Base-by-base conservation (phyloP, 176 grass and related monocot genomes). In the Rhynchospora pubera region DNA sequence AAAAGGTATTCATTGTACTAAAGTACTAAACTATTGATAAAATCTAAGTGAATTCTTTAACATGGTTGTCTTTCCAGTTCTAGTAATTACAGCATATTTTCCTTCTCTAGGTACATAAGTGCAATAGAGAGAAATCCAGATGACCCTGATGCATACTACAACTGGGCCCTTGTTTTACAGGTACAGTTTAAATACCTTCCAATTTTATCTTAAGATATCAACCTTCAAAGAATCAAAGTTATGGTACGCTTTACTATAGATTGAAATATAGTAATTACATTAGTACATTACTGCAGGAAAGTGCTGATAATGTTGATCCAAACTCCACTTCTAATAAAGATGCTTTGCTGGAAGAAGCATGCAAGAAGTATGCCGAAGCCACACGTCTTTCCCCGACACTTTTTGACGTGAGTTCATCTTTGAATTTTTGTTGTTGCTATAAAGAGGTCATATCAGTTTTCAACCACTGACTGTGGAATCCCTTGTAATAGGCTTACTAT, bases 141-240 rank as follows among this genome's bases (percentile, higher is more conserved):
- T 57, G 97, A 99, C 30, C 97, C 93, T 63, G 93, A 99, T 85
- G 97, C 97, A 66, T 94, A 96, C 82, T 99, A 99, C 83, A 99
- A 99, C 51, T 99, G 97, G 97, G 97, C 97, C 69, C 87, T 99
- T 75, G 97, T 99, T 57, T 92, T 99, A 57, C 97, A 99, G 93
- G 97, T 99, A 86, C 59, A 65, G 11, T 67, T 82, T 51, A 34
- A 43, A 5, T 30, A 82, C 52, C 58, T 82, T 84, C 15, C 28
- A 10, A 78, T 30, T 16, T 63, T 28, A 83, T 58, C 62, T 11
- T 26, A 84, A 19, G 79, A 43, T 67, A 10, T 88, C 30, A 70
- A 77, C 53, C 48, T 56, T 55, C 22, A 32, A n/a, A n/a, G n/a
- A n/a, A n/a, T n/a, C n/a, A n/a, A 56, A 74, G 19, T 51, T 45